phyloP scores from a whole-genome alignment of 495 filamentous ascomycete species.

The Apodospora peruviana region DNA sequence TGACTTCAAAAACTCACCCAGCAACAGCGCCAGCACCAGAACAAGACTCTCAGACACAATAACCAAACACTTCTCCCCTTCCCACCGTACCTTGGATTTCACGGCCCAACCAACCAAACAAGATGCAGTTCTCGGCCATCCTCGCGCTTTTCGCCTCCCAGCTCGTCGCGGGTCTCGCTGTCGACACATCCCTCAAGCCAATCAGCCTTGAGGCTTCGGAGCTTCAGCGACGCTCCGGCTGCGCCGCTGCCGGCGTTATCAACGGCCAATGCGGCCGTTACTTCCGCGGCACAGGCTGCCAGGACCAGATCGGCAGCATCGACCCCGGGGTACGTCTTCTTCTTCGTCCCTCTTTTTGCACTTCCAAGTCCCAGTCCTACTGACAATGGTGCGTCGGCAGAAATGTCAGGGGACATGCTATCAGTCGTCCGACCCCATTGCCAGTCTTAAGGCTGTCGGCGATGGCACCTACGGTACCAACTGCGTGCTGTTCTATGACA shows the following conservation, averaged over 20 bases:
- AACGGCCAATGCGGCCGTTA: constrained; percentile 9
- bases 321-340: constrained; percentile 2
- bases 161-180: background rate
- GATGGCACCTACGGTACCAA: constrained; percentile 7
- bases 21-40: background rate
- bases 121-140: background rate
- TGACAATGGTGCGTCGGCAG: background rate
- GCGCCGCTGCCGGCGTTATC: constrained; percentile 3
- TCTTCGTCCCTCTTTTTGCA: background rate
- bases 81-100: background rate
- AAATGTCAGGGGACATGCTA: constrained; percentile 4
- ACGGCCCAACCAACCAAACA: background rate
- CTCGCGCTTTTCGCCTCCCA: background rate
- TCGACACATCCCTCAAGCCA: background rate
- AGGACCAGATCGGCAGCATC: constrained; percentile 5
- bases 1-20: background rate
- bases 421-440: background rate
- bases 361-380: background rate
- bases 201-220: constrained; percentile 4
- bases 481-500: constrained; percentile 1
- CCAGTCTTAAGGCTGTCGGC: constrained; percentile 3
- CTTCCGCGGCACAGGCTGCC: constrained; percentile 5
- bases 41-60: too few relatives aligned
- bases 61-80: background rate
- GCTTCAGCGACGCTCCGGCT: constrained; percentile 3